Base-by-base conservation (phyloP, 345 rosid species). In the Populus davidiana region DNA sequence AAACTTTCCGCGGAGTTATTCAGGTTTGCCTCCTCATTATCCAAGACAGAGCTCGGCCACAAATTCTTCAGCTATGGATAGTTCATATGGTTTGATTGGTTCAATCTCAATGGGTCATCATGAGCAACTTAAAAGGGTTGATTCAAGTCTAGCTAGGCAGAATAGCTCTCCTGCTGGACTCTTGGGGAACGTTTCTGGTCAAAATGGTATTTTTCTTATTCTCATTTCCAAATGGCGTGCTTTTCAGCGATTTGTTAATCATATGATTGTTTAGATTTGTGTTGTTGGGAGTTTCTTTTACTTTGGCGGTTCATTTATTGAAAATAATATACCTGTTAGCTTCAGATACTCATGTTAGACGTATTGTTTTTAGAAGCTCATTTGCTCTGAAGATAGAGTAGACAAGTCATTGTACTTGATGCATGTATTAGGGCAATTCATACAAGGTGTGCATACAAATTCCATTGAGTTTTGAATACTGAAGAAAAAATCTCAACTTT, bases 91-190 rank as follows among this genome's bases (percentile, higher is more conserved):
- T 70, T 85, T 86, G 67, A 63, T 64, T 29, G 84, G 70, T 76
- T 67, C 84, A 18, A 71, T 85, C 36, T 79, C 77, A 39, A 49
- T 86, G 87, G 79, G 77, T 72, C 88, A 85, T 29, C 86, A 76
- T 20, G 74, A 72, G 43, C 88, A 71, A 76, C 78, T 77, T 29
- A 89, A 88, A 78, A 74, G 83, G 31, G 78, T 80, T 63, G 86
- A 81, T 62, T 88, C 94, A 1, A 85, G 67, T 76, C 88, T 90
- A 59, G 79, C 82, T 70, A 89, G 94, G 75, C 99, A 91, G 84
- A 92, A 86, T 72, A 95, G 93, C 90, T 92, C 93, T 0, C 97
- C 97, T 9, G 88, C 96, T 39, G 98, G 98, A 59, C 86, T 86
- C 80, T 88, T 92, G 76, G 79, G 91, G 0, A 84, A 89, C 79